Evolutionary conservation across 768 basidiomycete genomes (phyloP), one percentile per base, ranked within the genome.

Genomic region (Guyanaporus albipodus): DNA sequence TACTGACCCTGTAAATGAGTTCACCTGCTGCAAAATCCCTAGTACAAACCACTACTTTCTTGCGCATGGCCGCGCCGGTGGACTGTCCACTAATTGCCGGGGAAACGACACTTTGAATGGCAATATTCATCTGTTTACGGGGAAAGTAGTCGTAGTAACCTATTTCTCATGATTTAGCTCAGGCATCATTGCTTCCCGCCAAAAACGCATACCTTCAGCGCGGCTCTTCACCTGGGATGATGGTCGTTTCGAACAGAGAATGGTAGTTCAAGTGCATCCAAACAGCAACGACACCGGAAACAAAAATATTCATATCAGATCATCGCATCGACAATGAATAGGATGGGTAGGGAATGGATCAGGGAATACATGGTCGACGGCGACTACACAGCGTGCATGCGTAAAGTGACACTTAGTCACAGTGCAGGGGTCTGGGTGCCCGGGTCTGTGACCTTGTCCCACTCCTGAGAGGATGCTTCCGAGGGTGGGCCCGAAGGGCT

Each of bases 401-500:
- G 55, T 57, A 64, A 48, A 44, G 47, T 48, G 61, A 56, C 47
- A 55, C 54, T 58, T 50, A 61, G 58, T 73, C 63, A 68, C 53
- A 66, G 60, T 48, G 71, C 72, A 53, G 77, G 73, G 41, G 75
- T 73, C 52, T 74, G 75, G 46, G 74, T 71, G 49, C 79, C 85
- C 38, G 85, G 77, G 63, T 91, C 87, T 56, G 88, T 87, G 71
- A 92, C 68, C 56, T 76, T 84, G 70, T 92, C 90, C 90, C 89
- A 92, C 65, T 91, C 90, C 69, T 89, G 87, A 41, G 90, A 92
- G 33, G 90, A 89, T 26, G 87, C 73, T 71, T 88, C 90, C 47
- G 90, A 91, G 44, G 88, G 89, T 44, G 87, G 85, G 34, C 85
- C 81, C 43, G 73, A 75, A 48, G 80, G 81, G 66, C 82, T 85